These are phyloP conservation scores for Orbilia oligospora DNA, from an alignment of 2,329 filamentous ascomycete species.

Conservation along the genomic window DNA sequence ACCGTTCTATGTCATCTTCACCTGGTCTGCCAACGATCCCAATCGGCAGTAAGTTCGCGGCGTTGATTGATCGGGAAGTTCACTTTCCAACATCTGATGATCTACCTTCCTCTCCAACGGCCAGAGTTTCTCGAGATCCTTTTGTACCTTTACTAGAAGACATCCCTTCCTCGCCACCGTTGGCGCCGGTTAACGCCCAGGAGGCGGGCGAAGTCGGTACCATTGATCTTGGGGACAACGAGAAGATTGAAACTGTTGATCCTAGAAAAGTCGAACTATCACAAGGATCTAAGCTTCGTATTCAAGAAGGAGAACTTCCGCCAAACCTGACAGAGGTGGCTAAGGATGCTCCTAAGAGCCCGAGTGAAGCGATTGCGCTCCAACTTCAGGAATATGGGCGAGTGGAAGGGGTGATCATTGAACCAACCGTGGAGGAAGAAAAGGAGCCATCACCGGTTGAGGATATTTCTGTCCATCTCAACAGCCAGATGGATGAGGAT, in stretches of 20 bases:
- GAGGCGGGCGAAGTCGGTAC: background rate
- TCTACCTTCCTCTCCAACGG: conserved; percentile 47
- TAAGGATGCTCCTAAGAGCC: conserved; percentile 42
- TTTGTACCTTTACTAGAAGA: conserved; percentile 48
- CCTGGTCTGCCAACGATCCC: conserved; percentile 32
- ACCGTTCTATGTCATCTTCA: conserved; percentile 38
- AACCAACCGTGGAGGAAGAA: background rate
- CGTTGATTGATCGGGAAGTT: conserved; percentile 41
- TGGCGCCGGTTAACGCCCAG: conserved; percentile 25
- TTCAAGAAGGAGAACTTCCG: conserved; percentile 48
- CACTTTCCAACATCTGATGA: conserved; percentile 57
- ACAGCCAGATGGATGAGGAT: conserved; percentile 43
- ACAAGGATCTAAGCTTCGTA: conserved; percentile 45
- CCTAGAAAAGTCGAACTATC: conserved; percentile 48
- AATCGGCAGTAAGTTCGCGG: conserved; percentile 21
- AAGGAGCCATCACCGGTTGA: conserved; percentile 31
- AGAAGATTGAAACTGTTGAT: conserved; percentile 36
- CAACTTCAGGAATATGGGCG: conserved; percentile 44
- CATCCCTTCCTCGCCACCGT: conserved; percentile 53
- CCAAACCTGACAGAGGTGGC: conserved; percentile 40
- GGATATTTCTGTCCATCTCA: conserved; percentile 50
- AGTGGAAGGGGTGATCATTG: background rate
- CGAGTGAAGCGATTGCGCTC: conserved; percentile 46
- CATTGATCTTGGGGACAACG: conserved; percentile 4
- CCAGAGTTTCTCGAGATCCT: conserved; percentile 28